Evolutionary conservation across 179 eudicot genomes (phyloP), one percentile per base, ranked within the genome.

Genomic region (Monotropa hypopitys): DNA sequence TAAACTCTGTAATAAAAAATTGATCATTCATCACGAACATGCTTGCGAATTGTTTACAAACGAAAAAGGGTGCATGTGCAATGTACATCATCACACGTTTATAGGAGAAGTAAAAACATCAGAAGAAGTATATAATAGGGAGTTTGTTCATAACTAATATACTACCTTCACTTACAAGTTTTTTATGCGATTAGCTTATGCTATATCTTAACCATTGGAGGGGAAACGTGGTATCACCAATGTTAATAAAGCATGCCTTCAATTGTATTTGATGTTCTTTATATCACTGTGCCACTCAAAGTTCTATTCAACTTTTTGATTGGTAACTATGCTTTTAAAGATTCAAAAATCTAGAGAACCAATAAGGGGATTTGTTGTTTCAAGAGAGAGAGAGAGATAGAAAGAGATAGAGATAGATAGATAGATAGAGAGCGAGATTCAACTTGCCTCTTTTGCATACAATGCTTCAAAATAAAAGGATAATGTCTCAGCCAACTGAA

Each of bases 391-490:
- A 10, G 8, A 23, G 40, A n/a, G n/a, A n/a, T n/a, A 38, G 40
- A 38, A 20, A 15, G 16, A 43, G 72, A 50, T 10, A 74, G 47
- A 57, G 28, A 70, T 50, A 38, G 40, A 38, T 18, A 15, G 16
- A 43, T n/a, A 38, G 40, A 38, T 18, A 15, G 16, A 43, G 72
- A 50, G 16, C 71, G 47, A 57, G 28, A 70, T 50, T 67, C 45
- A 47, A 71, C 85, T 75, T 11, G 88, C 93, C 91, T 90, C 89
- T 45, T 81, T 82, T 62, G 82, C 89, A 76, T 85, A 90, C 51
- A 85, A 77, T 9, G 80, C 46, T 77, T 88, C 89, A 21, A 88
- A 90, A 75, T 82, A 83, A 70, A 83, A 76, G 45, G 90, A 85
- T 78, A 90, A 72, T 40, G 57, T 78, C 35, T 85, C 90, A 9